Evolutionary conservation across 106 monocot species (phyloP), one percentile per base, ranked within the genome.

Genomic region (Amphibolis antarctica): DNA sequence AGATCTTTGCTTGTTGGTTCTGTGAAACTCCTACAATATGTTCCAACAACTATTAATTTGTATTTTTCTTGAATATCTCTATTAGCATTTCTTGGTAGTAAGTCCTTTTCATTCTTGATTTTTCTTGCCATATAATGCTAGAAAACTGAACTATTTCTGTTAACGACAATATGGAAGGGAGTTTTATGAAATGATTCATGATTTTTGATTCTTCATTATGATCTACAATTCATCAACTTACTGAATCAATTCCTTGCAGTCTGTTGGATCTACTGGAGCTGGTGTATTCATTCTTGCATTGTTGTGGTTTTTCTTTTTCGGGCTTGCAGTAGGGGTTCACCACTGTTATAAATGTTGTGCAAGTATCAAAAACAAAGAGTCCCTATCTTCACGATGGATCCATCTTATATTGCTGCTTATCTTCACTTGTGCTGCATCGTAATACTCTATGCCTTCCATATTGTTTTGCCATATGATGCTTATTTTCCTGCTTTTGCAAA

Each of bases 181-280:
- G n/a, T n/a, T n/a, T n/a, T n/a, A n/a, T n/a, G n/a, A n/a, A n/a
- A n/a, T 36, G 36, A 36, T 36, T 36, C 36, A 2, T 36, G 36
- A 36, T 19, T 53, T 53, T 53, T 9, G 10, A 53, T 10, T 53
- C 18, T 53, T 53, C 12, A 1, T 24, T 53, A 10, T 56, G 26
- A 3, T 56, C 25, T 26, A 28, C 23, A 10, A 13, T 42, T 0
- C 5, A 22, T 26, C 25, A 55, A 20, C 21, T 24, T 55, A 26
- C 55, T 55, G 55, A 5, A 12, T 54, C 51, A 25, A 12, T 54
- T 69, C 43, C 46, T 30, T 79, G 60, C 83, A 93, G 92, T 93
- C 92, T 68, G 88, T 93, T 78, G 80, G 80, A 46, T 88, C 88
- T 71, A 93, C 92, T 65, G 92, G 92, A 46, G 65, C 74, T 59